Base-by-base conservation (phyloP, 148 eudicot genomes). In the Rhododendron molle region DNA sequence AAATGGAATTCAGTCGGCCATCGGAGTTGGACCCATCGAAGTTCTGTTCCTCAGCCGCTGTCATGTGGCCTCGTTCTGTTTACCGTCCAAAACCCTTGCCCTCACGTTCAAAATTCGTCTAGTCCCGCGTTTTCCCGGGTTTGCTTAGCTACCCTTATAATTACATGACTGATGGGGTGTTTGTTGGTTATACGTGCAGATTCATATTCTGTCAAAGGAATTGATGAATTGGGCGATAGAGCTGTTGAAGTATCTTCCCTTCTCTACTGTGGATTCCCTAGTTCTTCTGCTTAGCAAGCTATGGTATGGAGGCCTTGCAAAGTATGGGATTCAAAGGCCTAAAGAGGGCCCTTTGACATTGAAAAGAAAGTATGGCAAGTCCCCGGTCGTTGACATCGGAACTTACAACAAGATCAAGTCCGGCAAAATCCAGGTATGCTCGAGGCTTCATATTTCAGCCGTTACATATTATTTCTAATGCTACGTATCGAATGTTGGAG, bases 301-400 rank as follows among this genome's bases (percentile, higher is more conserved):
- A 32, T 67, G 84, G 47, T 93, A 90, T 80, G 98, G 97, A 6
- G 95, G 94, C 52, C 21, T 94, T n/a, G 86, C 84, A 79, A 90
- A 92, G 84, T 95, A 94, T 20, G 96, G 95, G 44, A 88, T 96
- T 23, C 15, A 26, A 50, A 89, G 96, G 85, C 98, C 99, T 1
- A 3, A 83, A 2, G 90, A 93, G 80, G 99, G 99, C 0, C 98
- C 99, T 15, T 92, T 93, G 49, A 12, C 85, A 7, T 13, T 90
- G 83, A 95, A 93, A 86, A 85, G 81, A 0, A 91, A 92, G 86
- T 89, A 86, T 60, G 95, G 98, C 6, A 96, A 92, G 81, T 96
- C 90, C 85, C 97, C 99, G 0, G 40, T 95, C 32, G 77, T 96
- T 21, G 98, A 96, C 52, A 88, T 90, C 11, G 99, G 99, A 9